Percentiles rank a stretch among this genome's conserved stretches.
Evolutionary conservation across 2,329 filamentous ascomycete species (phyloP).

Genomic region (Grosmannia clavigera): DNA sequence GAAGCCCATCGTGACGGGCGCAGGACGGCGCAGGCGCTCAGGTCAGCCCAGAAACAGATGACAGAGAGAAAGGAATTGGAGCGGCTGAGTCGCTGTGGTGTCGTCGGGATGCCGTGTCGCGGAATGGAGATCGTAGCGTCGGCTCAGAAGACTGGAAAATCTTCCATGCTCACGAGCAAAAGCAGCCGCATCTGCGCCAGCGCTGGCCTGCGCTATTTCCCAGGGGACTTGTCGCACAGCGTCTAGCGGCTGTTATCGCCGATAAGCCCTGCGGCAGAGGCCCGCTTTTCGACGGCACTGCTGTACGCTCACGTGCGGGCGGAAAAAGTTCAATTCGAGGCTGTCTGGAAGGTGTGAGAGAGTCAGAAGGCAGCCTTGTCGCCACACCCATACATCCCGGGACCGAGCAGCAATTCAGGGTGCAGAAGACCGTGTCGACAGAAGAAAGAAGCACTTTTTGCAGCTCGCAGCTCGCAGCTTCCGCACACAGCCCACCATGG

Average conservation of each 20-base stretch:
- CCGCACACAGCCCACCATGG: conserved; percentile 45
- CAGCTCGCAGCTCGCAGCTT: background rate
- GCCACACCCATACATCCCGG: background rate
- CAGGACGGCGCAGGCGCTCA: background rate
- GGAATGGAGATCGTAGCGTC: background rate
- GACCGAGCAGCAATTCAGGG: no score
- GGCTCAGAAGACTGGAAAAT: background rate
- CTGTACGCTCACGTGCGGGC: background rate
- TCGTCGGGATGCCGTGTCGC: background rate
- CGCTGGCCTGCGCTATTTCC: background rate
- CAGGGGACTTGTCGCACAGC: background rate
- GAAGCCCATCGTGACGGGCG: conserved; percentile 48
- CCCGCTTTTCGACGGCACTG: background rate
- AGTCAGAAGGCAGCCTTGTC: background rate
- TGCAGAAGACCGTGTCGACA: no score
- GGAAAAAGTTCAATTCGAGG: background rate
- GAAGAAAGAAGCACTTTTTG: no score
- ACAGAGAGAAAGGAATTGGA: background rate
- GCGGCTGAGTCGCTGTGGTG: background rate
- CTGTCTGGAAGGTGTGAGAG: background rate
- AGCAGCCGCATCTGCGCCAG: background rate
- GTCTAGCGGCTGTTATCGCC: background rate
- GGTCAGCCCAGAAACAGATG: background rate
- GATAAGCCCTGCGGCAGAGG: background rate
- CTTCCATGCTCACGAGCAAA: no score